Evolutionary conservation across 768 basidiomycete genomes (phyloP), one percentile per base, ranked within the genome.

Genomic region (Suillus discolor): DNA sequence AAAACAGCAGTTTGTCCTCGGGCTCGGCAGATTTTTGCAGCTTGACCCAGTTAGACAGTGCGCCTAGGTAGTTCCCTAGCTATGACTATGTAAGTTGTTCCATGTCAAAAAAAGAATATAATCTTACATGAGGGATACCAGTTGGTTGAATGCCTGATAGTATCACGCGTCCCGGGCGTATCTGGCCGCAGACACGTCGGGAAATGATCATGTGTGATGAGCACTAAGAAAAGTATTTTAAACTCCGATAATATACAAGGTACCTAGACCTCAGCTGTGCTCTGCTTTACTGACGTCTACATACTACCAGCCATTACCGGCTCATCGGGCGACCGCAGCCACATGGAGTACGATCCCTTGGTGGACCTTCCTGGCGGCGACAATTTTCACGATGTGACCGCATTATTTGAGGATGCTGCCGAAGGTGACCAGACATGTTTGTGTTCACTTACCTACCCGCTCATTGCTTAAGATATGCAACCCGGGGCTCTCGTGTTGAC

Each of bases 91-190:
- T 69, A 39, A 69, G 68, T 64, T 34, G 62, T 53, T 62, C 31
- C 20, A 13, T 15, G n/a, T 55, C 39, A 49, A 12, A 38, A 36
- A 13, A 67, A 39, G 28, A 41, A 36, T 18, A 28, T 6, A 2
- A 74, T n/a, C 85, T 70, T 76, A 96, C 95, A 79, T 97, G 95
- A 57, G 94, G 93, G 3, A 91, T 87, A 0, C 95, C 93, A 2
- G 96, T 96, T 0, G 96, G 96, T 73, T 97, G 96, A 38, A 98
- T 97, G 4, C 95, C 96, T 15, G 93, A 94, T 75, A 98, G 91
- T 44, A 96, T 80, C 57, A 89, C 81, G 16, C 85, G 75, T 23
- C 53, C 66, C 9, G 68, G 60, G 6, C 60, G 42, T 18, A 60
- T 39, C 62, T 66, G 67, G 47, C n/a, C n/a, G n/a, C 63, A 34